Evolutionary conservation across 257 asterid genomes (phyloP).

Genomic region (Linderniella brevidens): DNA sequence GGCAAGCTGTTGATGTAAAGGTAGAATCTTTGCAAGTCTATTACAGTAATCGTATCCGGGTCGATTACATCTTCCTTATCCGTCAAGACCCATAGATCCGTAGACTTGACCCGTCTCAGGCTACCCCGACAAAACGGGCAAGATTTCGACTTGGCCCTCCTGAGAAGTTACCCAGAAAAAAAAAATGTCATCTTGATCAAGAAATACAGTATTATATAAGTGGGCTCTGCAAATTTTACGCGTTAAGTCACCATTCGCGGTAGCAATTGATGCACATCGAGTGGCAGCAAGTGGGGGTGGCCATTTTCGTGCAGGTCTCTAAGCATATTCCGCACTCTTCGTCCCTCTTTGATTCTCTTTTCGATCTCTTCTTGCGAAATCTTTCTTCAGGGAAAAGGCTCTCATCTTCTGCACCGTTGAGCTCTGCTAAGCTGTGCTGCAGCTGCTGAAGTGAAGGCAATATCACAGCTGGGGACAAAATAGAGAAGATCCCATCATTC

Average conservation of each 20-base stretch:
- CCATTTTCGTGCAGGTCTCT: conserved; percentile 77
- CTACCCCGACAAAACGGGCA: conserved; percentile 90
- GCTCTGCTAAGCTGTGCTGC: conserved; percentile 39
- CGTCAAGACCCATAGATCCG: conserved; percentile 79
- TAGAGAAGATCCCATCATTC: conserved; percentile 3
- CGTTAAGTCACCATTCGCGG: conserved; percentile 40
- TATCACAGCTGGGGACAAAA: conserved; percentile 45
- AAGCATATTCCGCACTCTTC: conserved; percentile 63
- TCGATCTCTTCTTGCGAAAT: conserved; percentile 24
- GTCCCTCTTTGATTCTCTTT: conserved; percentile 37
- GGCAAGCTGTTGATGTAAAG: conserved; percentile 60
- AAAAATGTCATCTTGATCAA: not conserved
- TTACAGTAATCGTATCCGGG: conserved; percentile 30
- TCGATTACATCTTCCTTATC: conserved; percentile 60
- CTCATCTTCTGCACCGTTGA: conserved; percentile 14
- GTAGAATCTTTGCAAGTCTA: conserved; percentile 55
- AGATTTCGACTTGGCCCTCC: conserved; percentile 73
- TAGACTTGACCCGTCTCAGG: conserved; percentile 48
- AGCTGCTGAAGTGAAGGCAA: conserved; percentile 72
- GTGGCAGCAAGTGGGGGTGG: conserved; percentile 74
- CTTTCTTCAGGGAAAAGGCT: conserved; percentile 12
- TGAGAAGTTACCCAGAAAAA: conserved; percentile 11
- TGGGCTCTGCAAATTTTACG: not conserved
- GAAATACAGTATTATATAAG: not conserved
- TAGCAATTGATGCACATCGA: conserved; percentile 89